Evolutionary conservation across 257 asterid genomes (phyloP).

Genomic region (Phtheirospermum japonicum): DNA sequence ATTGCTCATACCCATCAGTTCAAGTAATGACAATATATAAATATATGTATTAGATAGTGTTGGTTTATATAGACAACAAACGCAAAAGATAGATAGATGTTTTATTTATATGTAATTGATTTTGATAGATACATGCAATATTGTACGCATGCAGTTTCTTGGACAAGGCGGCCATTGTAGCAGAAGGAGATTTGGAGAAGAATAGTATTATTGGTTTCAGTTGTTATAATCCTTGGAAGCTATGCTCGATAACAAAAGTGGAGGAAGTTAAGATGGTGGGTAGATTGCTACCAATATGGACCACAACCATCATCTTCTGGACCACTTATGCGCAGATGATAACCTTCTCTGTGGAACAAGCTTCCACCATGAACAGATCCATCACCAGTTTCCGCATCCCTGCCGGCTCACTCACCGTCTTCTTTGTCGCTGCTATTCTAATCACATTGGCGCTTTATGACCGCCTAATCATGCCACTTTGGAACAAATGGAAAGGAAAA

Average conservation of each 20-base stretch:
- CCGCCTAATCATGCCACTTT: slow-evolving; percentile 72
- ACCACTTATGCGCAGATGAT: slow-evolving; percentile 95
- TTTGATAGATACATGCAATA: neutral
- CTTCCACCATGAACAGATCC: slow-evolving; percentile 72
- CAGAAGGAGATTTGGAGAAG: slow-evolving; percentile 50
- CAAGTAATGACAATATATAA: slow-evolving; percentile 41
- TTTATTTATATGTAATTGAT: neutral
- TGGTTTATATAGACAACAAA: no score
- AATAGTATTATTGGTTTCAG: neutral
- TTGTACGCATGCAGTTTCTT: slow-evolving; percentile 37
- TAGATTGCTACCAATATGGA: slow-evolving; percentile 80
- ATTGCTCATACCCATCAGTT: slow-evolving; percentile 69
- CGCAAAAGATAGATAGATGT: no score
- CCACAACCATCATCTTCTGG: slow-evolving; percentile 93
- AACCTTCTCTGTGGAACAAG: slow-evolving; percentile 89
- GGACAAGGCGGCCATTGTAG: slow-evolving; percentile 87
- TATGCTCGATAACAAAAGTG: slow-evolving; percentile 75
- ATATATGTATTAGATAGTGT: no score
- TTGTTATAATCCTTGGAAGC: slow-evolving; percentile 70
- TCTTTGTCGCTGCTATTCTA: slow-evolving; percentile 77
- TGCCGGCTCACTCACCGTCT: slow-evolving; percentile 87
- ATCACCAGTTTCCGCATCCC: slow-evolving; percentile 70
- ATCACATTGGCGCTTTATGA: slow-evolving; percentile 65
- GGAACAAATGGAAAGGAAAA: slow-evolving; percentile 78
- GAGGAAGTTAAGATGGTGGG: slow-evolving; percentile 96